These are phyloP conservation scores for Platanus orientalis DNA, from an alignment of 164 flowering plant species.

Conservation along the genomic window DNA sequence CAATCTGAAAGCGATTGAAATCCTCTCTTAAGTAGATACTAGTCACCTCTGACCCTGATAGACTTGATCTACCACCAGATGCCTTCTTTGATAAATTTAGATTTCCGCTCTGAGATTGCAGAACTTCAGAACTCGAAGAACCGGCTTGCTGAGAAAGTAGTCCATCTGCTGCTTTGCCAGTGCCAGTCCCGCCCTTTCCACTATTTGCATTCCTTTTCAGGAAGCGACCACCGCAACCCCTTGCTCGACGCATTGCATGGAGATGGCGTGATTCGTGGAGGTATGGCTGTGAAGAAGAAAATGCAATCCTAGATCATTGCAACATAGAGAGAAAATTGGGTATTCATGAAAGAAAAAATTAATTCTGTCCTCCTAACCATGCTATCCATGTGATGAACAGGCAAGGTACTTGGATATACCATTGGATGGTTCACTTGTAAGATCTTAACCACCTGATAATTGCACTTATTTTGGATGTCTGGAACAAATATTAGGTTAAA, in stretches of 20 bases:
- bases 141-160: slow-evolving; percentile 27
- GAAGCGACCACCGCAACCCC: slow-evolving; percentile 90
- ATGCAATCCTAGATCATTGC: not conserved
- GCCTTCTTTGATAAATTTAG: slow-evolving; percentile 42
- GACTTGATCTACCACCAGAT: slow-evolving; percentile 26
- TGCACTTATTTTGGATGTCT: no score
- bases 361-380: no score
- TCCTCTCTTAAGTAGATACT: slow-evolving; percentile 47
- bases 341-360: no score
- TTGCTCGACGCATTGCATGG: slow-evolving; percentile 84
- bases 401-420: not conserved
- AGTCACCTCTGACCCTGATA: slow-evolving; percentile 58
- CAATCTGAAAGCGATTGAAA: slow-evolving; percentile 29
- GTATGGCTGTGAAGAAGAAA: slow-evolving; percentile 54
- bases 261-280: slow-evolving; percentile 88
- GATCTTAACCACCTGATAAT: no score
- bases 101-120: slow-evolving; percentile 50
- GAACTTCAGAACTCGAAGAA: slow-evolving; percentile 57
- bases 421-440: not conserved
- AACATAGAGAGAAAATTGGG: not conserved
- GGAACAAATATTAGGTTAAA: no score
- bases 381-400: no score
- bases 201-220: slow-evolving; percentile 42
- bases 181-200: slow-evolving; percentile 23
- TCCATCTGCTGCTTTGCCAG: slow-evolving; percentile 13